Evolutionary conservation across 345 rosid genomes (phyloP), one percentile per base, ranked within the genome.

Genomic region (Gossypium ekmanianum): DNA sequence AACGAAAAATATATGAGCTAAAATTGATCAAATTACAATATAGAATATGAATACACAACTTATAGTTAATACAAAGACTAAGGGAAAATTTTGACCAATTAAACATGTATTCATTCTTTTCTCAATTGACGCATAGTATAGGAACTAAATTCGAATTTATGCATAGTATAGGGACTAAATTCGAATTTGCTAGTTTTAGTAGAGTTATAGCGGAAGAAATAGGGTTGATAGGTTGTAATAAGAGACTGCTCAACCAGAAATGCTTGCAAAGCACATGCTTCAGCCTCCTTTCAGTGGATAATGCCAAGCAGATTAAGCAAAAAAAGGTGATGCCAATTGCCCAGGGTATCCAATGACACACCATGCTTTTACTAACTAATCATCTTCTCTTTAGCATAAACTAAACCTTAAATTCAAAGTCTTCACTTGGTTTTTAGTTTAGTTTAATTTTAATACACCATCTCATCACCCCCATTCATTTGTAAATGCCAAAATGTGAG

Each of bases 201-300:
- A 48, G 27, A 68, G 56, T 48, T 75, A 3, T 61, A 50, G 20
- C 16, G 17, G 51, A 51, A 74, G 70, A 58, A 20, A 11, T 22
- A 27, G 75, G 54, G 77, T 71, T 54, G 75, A 74, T 76, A 76
- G 58, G 26, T 52, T 75, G 75, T 75, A 48, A 63, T 5, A 12
- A 56, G 41, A 47, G 6, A 24, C n/a, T n/a, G 14, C 39, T 67
- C 62, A 52, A 71, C 43, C 51, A 1, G 45, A 68, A 79, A 59
- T 73, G 61, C 29, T 39, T 76, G 34, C 63, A 27, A 17, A 8
- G 55, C 83, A 74, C 71, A 77, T 70, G 80, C 67, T 56, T 61
- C 74, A 20, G 9, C 68, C 72, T 59, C 68, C 45, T 55, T 27
- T 45, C 57, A 13, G 12, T 17, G 29, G 70, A 71, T 12, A 61